These are phyloP conservation scores for Solanum pinnatisectum DNA, from an alignment of 257 asterid genomes.

Conservation along the genomic window DNA sequence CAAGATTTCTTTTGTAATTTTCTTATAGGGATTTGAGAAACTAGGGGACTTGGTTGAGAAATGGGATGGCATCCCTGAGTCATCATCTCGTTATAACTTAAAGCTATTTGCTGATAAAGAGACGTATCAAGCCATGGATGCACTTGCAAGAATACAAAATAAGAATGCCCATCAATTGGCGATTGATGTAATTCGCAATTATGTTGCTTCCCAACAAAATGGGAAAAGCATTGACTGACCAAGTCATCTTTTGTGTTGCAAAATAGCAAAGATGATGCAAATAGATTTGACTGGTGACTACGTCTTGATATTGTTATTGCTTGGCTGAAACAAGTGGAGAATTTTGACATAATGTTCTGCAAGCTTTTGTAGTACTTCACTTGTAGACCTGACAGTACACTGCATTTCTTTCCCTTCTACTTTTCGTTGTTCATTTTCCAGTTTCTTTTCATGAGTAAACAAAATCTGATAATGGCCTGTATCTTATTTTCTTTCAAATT, in stretches of 20 bases:
- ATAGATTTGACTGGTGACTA: not conserved
- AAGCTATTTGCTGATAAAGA: constrained; percentile 57
- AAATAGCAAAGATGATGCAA: not conserved
- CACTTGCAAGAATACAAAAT: constrained; percentile 43
- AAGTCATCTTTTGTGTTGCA: not conserved
- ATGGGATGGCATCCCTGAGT: constrained; percentile 71
- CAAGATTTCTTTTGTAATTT: not conserved
- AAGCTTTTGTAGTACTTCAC: constrained; percentile 1
- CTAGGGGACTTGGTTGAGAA: constrained; percentile 63
- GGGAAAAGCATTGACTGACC: constrained; percentile 20
- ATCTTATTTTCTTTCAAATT: not conserved
- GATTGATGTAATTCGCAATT: constrained; percentile 70
- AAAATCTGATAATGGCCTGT: not conserved
- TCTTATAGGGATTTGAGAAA: constrained; percentile 66
- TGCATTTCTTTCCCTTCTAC: not conserved
- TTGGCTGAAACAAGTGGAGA: constrained; percentile 17
- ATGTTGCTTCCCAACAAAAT: constrained; percentile 59
- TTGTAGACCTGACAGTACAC: not conserved
- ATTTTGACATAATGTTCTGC: constrained; percentile 4
- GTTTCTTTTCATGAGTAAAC: not conserved
- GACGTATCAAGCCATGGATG: constrained; percentile 54
- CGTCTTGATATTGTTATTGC: constrained; percentile 16
- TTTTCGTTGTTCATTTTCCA: not conserved
- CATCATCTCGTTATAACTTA: constrained; percentile 51
- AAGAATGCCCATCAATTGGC: constrained; percentile 83